Base-by-base conservation (phyloP, 2,329 filamentous ascomycete genomes). In the Aspergillus sp. region DNA sequence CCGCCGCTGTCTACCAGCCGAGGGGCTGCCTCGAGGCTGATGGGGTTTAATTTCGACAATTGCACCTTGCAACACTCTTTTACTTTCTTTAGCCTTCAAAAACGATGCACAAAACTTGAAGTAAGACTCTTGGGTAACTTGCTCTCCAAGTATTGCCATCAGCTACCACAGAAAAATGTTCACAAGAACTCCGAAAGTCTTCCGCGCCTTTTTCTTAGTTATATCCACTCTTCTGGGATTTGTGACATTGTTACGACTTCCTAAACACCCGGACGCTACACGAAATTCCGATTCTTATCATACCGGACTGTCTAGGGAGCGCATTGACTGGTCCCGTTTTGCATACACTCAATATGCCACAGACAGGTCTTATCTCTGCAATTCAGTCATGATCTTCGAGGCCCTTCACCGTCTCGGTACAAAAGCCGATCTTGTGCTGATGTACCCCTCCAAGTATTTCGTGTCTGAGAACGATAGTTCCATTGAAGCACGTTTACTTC, bases 311-410 rank as follows among this genome's bases (percentile, higher is more conserved):
- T 36, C 32, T 36, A 13, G 41, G 8, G n/a, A 27, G 47, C 47
- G 17, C 10, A 8, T 50, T 13, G 38, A 54, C 51, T 54, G 27
- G 27, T 30, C 27, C 8, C 57, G 50, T 8, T 59, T 54, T 53
- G 73, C 73, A 19, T 75, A 75, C 53, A 66, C 62, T 2, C 72
- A 72, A 60, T 75, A 73, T 63, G 71, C 62, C n/a, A 75, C 73
- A 17, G 60, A 69, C 56, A 62, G 27, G 15, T 56, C 58, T 11
- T 72, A 75, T 66, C 70, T 75, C 7, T 75, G 73, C 71, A 74
- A 74, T 54, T 68, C 71, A 1, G 50, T 75, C 44, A 74, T 75
- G 72, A 38, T 75, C 8, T 75, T 54, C 3, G 52, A 54, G 8
- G 17, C 32, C 11, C 38, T 54, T 1, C 50, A 59, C 4, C 57